Conservation (phyloP, 73 alveolate genomes). For the Tetrahymena thermophila region DNA sequence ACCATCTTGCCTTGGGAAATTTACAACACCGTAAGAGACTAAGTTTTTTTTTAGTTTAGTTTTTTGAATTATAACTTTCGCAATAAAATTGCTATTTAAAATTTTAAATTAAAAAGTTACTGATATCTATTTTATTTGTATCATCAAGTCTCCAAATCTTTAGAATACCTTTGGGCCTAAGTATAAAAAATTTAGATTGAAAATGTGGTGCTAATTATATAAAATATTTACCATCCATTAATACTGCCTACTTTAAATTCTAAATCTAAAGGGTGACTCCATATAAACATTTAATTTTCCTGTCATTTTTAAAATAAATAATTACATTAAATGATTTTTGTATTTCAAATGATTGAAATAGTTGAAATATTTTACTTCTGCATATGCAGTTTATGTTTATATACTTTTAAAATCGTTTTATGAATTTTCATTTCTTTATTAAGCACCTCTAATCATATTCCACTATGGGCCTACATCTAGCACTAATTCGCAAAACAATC, state of each 20-base stretch:
- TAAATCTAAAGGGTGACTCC: conserved; percentile 79
- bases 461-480: conserved; percentile 74
- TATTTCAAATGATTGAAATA: background rate
- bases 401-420: conserved; percentile 28
- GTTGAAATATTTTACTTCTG: conserved; percentile 24
- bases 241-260: conserved; percentile 62
- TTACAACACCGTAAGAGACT: conserved; percentile 63
- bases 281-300: conserved; percentile 58
- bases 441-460: conserved; percentile 48
- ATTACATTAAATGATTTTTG: background rate
- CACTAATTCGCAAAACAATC: conserved; percentile 78
- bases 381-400: conserved; percentile 77
- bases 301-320: background rate
- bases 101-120: conserved; percentile 31
- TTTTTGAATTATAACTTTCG: too few species aligned
- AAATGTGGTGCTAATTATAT: background rate
- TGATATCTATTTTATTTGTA: conserved; percentile 73
- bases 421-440: background rate
- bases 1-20: conserved; percentile 58
- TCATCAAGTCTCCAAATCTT: conserved; percentile 82
- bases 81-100: conserved; percentile 39
- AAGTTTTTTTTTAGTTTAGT: conserved; percentile 31
- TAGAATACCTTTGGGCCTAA: conserved; percentile 41
- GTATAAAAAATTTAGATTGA: background rate
- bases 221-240: conserved; percentile 63